Evolutionary conservation across 1,284 basidiomycete genomes (phyloP).

Genomic region (Testicularia cyperi): DNA sequence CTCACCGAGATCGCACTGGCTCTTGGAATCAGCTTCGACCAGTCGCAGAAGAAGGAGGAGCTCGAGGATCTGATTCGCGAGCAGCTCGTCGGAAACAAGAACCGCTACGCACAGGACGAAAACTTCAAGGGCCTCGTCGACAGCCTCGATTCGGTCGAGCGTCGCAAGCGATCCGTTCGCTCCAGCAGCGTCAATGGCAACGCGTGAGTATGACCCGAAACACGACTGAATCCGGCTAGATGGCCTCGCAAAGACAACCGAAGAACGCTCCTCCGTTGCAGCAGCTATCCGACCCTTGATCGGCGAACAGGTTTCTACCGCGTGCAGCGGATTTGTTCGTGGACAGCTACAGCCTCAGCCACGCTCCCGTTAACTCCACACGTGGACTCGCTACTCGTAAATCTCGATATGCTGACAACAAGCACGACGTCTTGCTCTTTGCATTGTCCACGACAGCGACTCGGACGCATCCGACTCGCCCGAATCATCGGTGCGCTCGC

Average conservation of each 20-base stretch:
- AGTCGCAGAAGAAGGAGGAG: conserved; percentile 40
- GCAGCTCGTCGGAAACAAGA: conserved; percentile 36
- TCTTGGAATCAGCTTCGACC: conserved; percentile 36
- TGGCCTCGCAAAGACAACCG: no score
- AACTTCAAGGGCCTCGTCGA: conserved; percentile 45
- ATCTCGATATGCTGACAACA: no score
- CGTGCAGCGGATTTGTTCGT: no score
- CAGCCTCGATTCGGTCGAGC: conserved; percentile 33
- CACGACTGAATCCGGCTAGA: no score
- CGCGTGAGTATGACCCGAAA: conserved; percentile 5
- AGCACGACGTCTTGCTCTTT: background rate
- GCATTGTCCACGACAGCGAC: conserved; percentile 15
- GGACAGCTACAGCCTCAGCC: no score
- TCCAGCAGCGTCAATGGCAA: conserved; percentile 40
- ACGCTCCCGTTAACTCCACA: no score
- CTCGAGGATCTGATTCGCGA: conserved; percentile 43
- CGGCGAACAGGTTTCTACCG: no score
- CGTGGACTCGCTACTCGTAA: no score
- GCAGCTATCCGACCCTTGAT: no score
- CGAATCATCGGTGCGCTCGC: conserved; percentile 34
- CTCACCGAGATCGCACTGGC: conserved; percentile 46
- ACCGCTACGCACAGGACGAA: conserved; percentile 20
- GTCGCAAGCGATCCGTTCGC: conserved; percentile 24
- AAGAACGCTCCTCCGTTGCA: no score
- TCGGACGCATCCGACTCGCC: conserved; percentile 47